Percentiles rank a stretch among this genome's conserved stretches.
Evolutionary conservation across 768 basidiomycete species (phyloP).

Genomic region (Agaricus sinodeliciosus): DNA sequence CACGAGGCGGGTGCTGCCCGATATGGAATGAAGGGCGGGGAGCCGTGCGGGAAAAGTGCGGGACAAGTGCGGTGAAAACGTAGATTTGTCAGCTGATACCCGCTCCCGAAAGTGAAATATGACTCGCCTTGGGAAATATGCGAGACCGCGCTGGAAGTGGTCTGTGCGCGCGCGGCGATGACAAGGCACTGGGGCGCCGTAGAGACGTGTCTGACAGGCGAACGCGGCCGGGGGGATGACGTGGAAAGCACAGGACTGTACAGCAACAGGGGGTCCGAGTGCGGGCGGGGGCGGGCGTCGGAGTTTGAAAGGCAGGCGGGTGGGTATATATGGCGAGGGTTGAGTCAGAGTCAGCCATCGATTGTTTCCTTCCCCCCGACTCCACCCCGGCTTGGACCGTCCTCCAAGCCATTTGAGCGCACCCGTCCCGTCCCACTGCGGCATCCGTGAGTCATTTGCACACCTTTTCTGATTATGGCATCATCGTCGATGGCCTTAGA

Average conservation of each 20-base stretch:
- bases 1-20: neutral
- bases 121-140: slow-evolving; percentile 6
- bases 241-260: slow-evolving; percentile 9
- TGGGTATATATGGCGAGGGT: neutral
- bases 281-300: slow-evolving; percentile 2
- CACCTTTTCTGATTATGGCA: slow-evolving; percentile 15
- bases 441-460: slow-evolving; percentile 30
- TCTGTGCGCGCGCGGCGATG: neutral
- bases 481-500: slow-evolving; percentile 15
- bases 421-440: neutral
- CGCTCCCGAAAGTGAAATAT: slow-evolving; percentile 3
- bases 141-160: neutral
- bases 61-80: slow-evolving; percentile 8
- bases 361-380: slow-evolving; percentile 6
- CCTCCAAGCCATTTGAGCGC: neutral
- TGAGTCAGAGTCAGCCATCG: slow-evolving; percentile 2
- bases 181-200: neutral
- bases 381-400: neutral
- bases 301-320: slow-evolving; percentile 8
- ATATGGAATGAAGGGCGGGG: slow-evolving; percentile 1
- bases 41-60: too few relatives aligned
- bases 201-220: neutral
- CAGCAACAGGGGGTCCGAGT: neutral
- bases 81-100: slow-evolving; percentile 6
- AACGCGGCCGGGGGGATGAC: neutral